phyloP scores from a whole-genome alignment of 1,284 basidiomycete species.

The Malassezia restricta region DNA sequence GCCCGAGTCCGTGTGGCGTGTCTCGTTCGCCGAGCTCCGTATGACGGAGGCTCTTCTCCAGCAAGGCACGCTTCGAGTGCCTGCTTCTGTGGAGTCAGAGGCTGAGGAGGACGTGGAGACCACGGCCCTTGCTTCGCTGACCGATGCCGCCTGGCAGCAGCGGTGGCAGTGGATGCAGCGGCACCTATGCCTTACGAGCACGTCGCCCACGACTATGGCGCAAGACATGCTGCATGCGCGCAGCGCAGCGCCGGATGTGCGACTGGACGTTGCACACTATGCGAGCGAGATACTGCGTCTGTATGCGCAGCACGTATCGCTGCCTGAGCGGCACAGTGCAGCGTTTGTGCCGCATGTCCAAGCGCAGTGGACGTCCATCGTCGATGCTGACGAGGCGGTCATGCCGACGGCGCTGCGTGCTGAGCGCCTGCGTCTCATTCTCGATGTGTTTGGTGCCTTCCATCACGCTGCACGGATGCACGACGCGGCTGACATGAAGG shows the following conservation, averaged over 20 bases:
- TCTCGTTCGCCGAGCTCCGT: conserved; percentile 19
- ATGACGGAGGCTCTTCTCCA: conserved; percentile 8
- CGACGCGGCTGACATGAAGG: conserved; percentile 58
- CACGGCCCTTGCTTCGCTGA: conserved; percentile 15
- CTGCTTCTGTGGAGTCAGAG: neutral
- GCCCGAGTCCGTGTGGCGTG: conserved; percentile 19
- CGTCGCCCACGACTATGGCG: neutral
- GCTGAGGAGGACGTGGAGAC: neutral
- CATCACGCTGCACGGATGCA: conserved; percentile 75
- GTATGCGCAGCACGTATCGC: conserved; percentile 8
- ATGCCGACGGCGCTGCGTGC: neutral
- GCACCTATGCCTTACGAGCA: neutral
- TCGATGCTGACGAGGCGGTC: neutral
- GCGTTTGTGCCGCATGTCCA: conserved; percentile 7
- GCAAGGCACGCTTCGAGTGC: conserved; percentile 15
- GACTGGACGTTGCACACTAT: conserved; percentile 9
- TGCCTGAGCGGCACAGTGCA: conserved; percentile 7
- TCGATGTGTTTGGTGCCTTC: conserved; percentile 78
- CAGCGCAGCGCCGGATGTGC: neutral
- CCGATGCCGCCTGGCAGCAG: conserved; percentile 17
- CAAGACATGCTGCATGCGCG: neutral
- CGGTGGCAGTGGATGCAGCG: neutral
- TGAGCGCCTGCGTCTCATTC: conserved; percentile 38
- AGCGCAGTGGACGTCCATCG: conserved; percentile 3
- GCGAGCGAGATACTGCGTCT: conserved; percentile 7